A percentile compares a stretch with the other conserved stretches of the same genome.
Conservation (phyloP, 2,329 filamentous ascomycete species). For the Mycosphaerella arachidis region DNA sequence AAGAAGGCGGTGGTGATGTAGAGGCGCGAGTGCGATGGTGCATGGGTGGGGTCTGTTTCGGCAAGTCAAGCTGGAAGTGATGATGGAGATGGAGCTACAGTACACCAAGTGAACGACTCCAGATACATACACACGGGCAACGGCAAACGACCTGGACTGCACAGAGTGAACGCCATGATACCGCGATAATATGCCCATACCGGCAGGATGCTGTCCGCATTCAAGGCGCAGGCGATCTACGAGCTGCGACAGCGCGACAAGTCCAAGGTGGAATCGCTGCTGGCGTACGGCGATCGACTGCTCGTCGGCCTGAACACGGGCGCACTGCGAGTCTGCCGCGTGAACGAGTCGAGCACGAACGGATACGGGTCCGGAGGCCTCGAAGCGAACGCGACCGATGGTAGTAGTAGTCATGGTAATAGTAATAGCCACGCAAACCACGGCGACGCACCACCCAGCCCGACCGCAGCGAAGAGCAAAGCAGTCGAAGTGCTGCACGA, state of each 20-base stretch:
- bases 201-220: constrained; percentile 71
- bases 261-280: constrained; percentile 91
- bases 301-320: constrained; percentile 90
- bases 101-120: not conserved
- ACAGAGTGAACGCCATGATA: constrained; percentile 2
- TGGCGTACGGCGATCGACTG: constrained; percentile 87
- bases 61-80: constrained; percentile 1
- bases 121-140: not conserved
- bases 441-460: constrained; percentile 38
- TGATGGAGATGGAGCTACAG: not conserved
- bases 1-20: constrained; percentile 1
- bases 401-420: not conserved
- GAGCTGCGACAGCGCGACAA: constrained; percentile 95
- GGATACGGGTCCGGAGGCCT: no score
- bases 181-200: constrained; percentile 4
- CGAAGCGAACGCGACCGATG: not conserved
- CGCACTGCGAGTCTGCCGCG: constrained; percentile 80
- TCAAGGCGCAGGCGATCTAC: constrained; percentile 91
- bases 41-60: not conserved
- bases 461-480: constrained; percentile 34
- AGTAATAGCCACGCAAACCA: constrained; percentile 14
- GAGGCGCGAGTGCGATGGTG: not conserved
- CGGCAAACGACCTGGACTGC: not conserved
- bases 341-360: constrained; percentile 56
- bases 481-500: constrained; percentile 82